Base-by-base conservation (phyloP, 2,329 filamentous ascomycete species). In the Allantophomopsis cytisporea region DNA sequence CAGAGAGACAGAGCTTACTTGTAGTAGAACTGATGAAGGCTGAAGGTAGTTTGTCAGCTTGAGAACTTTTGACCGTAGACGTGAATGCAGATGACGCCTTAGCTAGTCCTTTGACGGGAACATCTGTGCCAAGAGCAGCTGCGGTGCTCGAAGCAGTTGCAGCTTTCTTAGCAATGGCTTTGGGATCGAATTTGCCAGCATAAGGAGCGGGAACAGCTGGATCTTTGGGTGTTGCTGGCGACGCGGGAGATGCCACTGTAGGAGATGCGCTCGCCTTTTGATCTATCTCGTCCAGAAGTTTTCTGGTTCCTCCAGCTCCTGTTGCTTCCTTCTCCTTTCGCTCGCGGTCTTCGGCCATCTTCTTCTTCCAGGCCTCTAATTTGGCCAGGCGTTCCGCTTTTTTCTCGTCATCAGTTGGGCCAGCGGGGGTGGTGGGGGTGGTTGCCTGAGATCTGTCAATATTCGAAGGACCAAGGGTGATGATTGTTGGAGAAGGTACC, bases 361-460 rank as follows among this genome's bases (percentile, higher is more conserved):
- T 89, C 60, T 86, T 83, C 62, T 94, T 94, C 88, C 87, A 94
- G 41, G 84, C 83, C 57, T 89, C 84, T 20, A 94, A 63, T 55
- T 85, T 88, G 20, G 84, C 84, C 34, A 87, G 68, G 45, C 83
- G 70, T 58, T 89, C 83, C 37, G 80, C 82, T 57, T 88, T 85
- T 54, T 83, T 86, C 37, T 86, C 78, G 44, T 76, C 73, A 51
- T 86, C 83, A 21, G 73, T 68, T 51, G 76, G 76, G 14, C 61
- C 60, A 35, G 65, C 60, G 39, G 67, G 55, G 40, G 68, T 55
- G 49, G 68, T 57, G 35, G 66, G 59, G 53, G 77, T 80, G 39
- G 68, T 65, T 45, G 61, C 53, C 73, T 82, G 63, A 39, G 15
- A 12, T 18, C 10, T 18, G 23, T 30, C 13, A 32, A 53, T 39